These are phyloP conservation scores for Thalassiosira allenii DNA, from an alignment of 352 stramenopile species.

Conservation along the genomic window DNA sequence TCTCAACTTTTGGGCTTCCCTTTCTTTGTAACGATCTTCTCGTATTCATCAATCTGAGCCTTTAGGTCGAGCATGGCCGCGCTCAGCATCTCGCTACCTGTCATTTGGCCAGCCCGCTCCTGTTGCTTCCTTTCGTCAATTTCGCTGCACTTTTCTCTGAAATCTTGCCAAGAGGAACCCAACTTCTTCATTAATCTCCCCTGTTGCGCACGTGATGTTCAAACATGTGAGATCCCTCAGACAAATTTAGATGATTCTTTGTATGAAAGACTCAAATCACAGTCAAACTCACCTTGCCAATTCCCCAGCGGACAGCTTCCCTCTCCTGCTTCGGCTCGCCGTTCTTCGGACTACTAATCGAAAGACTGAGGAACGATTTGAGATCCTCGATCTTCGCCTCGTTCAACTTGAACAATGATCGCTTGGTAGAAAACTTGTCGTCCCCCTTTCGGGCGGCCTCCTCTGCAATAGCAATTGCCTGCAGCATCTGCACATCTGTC, in stretches of 20 bases:
- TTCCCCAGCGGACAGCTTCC: conserved; percentile 41
- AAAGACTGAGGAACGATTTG: conserved; percentile 47
- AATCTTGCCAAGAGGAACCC: conserved; percentile 39
- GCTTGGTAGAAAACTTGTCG: conserved; percentile 59
- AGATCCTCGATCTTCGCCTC: conserved; percentile 64
- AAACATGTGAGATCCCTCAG: not conserved
- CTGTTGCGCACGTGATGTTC: not conserved
- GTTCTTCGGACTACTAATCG: conserved; percentile 2
- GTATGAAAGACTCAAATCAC: not conserved
- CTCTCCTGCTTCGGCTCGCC: conserved; percentile 7
- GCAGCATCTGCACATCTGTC: conserved; percentile 64
- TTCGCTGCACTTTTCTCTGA: conserved; percentile 57
- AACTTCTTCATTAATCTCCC: conserved; percentile 55
- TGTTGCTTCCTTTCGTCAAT: conserved; percentile 52
- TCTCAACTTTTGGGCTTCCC: no score
- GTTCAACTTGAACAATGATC: conserved; percentile 53
- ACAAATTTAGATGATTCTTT: not conserved
- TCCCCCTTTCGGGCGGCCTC: conserved; percentile 57
- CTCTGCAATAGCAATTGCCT: conserved; percentile 62
- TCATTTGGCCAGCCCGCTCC: conserved; percentile 26
- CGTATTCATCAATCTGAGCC: conserved; percentile 60
- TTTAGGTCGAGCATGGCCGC: conserved; percentile 56
- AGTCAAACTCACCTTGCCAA: conserved; percentile 8
- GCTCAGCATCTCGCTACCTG: conserved; percentile 44
- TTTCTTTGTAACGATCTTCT: conserved; percentile 45